Evolutionary conservation across 164 flowering plant species (phyloP), one percentile per base, ranked within the genome.

Genomic region (Buxus sempervirens): DNA sequence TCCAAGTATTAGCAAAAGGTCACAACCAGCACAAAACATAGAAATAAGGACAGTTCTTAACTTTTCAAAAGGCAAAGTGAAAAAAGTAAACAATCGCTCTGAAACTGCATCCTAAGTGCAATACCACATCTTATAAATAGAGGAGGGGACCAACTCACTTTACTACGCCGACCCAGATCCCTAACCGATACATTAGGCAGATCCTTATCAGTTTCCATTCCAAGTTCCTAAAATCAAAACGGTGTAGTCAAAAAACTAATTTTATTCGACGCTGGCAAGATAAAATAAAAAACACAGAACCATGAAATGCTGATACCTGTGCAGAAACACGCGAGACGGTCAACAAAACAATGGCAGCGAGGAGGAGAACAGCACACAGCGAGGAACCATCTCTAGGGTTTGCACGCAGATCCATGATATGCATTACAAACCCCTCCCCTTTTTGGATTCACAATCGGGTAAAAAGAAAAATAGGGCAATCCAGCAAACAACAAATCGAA

Each of bases 81-180:
- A 45, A 45, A 6, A 55, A 55, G 4, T 1, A 26, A 55, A 2
- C 12, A 55, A 21, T 55, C 22, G 7, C 12, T 2, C 14, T 21
- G 2, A 55, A 55, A 9, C 21, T 22, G 58, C 26, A 45, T 45
- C 18, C 51, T 45, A 45, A 45, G 13, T 4, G 51, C 51, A 45
- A 45, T 26, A 7, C 21, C 24, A 25, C 25, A 9, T 48, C 21
- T 48, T 10, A 45, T 5, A 10, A 45, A 0, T 48, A 10, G 16
- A 26, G 26, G 38, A 23, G 2, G n/a, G 7, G 5, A 10, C 6
- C 8, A 5, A 72, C 85, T 75, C 63, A 90, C 98, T 81, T 90
- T 86, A 75, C 94, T 85, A 49, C 94, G 92, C 41, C 98, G 84
- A 45, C 89, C 90, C 22, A 92, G 83, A 76, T 84, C 85, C 60